Evolutionary conservation across 1,284 basidiomycete species (phyloP).

Genomic region (Papiliotrema terrestris): DNA sequence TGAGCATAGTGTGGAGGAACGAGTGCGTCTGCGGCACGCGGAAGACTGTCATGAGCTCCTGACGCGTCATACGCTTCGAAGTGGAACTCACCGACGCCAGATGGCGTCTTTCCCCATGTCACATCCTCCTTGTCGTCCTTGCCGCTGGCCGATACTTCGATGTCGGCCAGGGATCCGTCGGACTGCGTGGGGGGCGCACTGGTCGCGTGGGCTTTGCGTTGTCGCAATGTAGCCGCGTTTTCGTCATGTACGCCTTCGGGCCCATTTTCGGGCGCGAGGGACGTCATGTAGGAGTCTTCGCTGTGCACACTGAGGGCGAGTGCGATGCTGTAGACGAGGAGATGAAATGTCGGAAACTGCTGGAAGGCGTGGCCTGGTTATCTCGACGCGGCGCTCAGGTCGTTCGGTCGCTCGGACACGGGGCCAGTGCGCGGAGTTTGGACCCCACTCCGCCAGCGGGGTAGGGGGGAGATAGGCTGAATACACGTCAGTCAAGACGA

Average conservation of each 20-base stretch:
- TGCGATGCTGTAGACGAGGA: too few species aligned
- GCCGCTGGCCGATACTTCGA: neutral
- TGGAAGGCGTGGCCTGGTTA: too few species aligned
- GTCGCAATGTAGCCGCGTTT: slow-evolving; percentile 9
- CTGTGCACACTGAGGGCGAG: too few species aligned
- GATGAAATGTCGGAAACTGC: too few species aligned
- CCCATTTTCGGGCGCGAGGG: neutral
- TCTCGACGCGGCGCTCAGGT: too few species aligned
- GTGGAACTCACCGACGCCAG: slow-evolving; percentile 66
- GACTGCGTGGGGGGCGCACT: neutral
- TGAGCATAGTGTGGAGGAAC: slow-evolving; percentile 84
- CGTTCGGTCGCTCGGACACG: too few species aligned
- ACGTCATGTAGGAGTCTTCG: neutral
- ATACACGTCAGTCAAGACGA: neutral
- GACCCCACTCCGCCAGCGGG: too few species aligned
- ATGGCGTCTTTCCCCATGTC: slow-evolving; percentile 82
- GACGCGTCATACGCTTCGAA: neutral
- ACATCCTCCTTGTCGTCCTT: slow-evolving; percentile 52
- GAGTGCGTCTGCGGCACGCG: slow-evolving; percentile 93
- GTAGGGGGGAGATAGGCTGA: neutral
- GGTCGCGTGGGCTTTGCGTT: slow-evolving; percentile 14
- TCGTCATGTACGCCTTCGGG: neutral
- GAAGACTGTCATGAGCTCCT: slow-evolving; percentile 63
- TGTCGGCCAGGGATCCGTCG: neutral
- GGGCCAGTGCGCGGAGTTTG: too few species aligned